Evolutionary conservation across 495 filamentous ascomycete genomes (phyloP).

Genomic region (Lepraria neglecta): DNA sequence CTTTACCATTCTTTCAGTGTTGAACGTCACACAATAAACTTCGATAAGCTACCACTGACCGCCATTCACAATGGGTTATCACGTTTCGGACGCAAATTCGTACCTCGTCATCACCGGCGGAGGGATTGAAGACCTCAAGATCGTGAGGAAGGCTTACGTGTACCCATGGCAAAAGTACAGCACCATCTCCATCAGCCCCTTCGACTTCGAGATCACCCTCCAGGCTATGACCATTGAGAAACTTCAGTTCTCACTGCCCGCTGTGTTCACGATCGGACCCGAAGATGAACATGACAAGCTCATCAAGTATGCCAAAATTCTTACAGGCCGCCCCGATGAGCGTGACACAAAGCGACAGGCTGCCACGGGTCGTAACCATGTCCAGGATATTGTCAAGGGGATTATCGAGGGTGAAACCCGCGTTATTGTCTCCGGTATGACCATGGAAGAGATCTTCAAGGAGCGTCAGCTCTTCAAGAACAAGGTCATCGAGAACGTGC

Average conservation of each 20-base stretch:
- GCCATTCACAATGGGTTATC: constrained; percentile 25
- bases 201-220: constrained; percentile 67
- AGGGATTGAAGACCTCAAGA: constrained; percentile 60
- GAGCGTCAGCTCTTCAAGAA: constrained; percentile 74
- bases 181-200: constrained; percentile 61
- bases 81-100: constrained; percentile 39
- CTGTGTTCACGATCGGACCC: constrained; percentile 81
- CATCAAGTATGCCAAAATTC: constrained; percentile 68
- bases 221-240: constrained; percentile 84
- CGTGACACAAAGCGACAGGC: constrained; percentile 20
- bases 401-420: constrained; percentile 84
- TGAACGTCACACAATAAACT: not conserved
- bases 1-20: not conserved
- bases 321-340: constrained; percentile 53
- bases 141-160: constrained; percentile 66
- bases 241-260: constrained; percentile 67
- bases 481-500: constrained; percentile 70
- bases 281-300: constrained; percentile 58
- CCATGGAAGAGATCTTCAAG: constrained; percentile 82
- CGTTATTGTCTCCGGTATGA: constrained; percentile 70
- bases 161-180: constrained; percentile 53
- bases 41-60: not conserved
- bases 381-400: constrained; percentile 79
- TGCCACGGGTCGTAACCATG: constrained; percentile 50
- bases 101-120: constrained; percentile 81